Evolutionary conservation across 768 basidiomycete genomes (phyloP), one percentile per base, ranked within the genome.

Genomic region (Podaxis sp.): DNA sequence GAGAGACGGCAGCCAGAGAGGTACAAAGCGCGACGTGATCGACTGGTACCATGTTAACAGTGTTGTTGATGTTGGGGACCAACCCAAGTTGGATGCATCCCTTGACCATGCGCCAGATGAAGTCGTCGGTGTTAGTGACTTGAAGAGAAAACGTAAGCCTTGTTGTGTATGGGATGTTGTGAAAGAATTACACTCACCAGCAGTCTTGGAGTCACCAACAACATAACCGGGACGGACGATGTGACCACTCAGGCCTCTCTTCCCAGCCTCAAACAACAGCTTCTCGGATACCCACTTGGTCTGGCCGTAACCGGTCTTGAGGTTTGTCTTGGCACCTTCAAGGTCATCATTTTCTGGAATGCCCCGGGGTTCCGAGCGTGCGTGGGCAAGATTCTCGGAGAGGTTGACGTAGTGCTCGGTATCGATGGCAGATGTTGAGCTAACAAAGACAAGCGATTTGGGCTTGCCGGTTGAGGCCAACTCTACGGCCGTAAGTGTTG

Each of bases 101-200:
- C 74, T 99, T 99, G 71, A 97, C 93, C 74, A 99, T 79, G 2
- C 97, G 87, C 96, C 96, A 99, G 60, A 99, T 86, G 76, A 99
- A 99, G 73, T 99, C 97, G 68, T 99, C 96, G 37, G 97, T 99
- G 76, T 99, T 99, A 12, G 96, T 98, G 3, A 98, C 96, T 94
- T 66, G 17, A 7, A 58, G 30, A 52, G 66, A 62, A 58, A 56
- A 57, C 20, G 22, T 12, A 50, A 10, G 3, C 13, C 44, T 50
- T n/a, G 5, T 7, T 11, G 52, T n/a, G n/a, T n/a, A 46, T 28
- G 41, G n/a, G 28, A 22, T 33, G 12, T 30, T 20, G 8, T 24
- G 13, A 28, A 5, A 37, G 24, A 15, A 48, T 24, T 37, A 1
- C 24, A 70, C 89, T 68, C 68, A 95, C 94, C 94, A 38, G 93